Base-by-base conservation (phyloP, 2,329 filamentous ascomycete species). In the Phialophora chinensis region DNA sequence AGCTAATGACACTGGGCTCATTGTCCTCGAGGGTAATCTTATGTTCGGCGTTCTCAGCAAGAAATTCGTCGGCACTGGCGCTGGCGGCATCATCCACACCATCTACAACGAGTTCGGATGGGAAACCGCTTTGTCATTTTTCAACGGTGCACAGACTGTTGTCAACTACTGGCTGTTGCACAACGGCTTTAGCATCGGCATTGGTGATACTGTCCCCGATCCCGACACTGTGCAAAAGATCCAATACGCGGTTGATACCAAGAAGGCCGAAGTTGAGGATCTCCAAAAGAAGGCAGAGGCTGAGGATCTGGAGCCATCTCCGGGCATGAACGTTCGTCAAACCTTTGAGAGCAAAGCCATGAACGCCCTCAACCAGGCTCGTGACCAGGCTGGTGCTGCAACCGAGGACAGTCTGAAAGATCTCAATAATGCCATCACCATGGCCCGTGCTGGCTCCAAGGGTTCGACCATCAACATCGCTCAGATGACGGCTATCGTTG, bases 391-490 rank as follows among this genome's bases (percentile, higher is more conserved):
- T 75, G 95, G 95, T 89, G 94, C 90, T 25, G 91, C 89, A 59
- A 96, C 95, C 0, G 91, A 96, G 79, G 90, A 92, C 81, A 93
- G 91, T 84, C 82, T 99, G 77, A 97, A 97, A 82, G 92, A 97
- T 79, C 84, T 91, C 74, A 99, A 99, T 85, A 97, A 98, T 75
- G 94, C 94, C 59, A 92, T 96, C 62, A 92, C 93, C 76, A 99
- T 98, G 91, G 93, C 96, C 67, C 88, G 90, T 61, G 97, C 95
- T 66, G 95, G 95, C 75, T 99, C 96, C 73, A 99, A 99, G 84
- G 95, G 95, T 78, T 98, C 95, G 2, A 94, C 92, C 12, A 98
- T 99, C 84, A 99, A 99, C 79, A 98, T 99, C 74, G 97, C 96
- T 17, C 95, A 99, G 80, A 99, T 99, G 95, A 96, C 93, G 69